A percentile compares a stretch with the other conserved stretches of the same genome.
Evolutionary conservation across 2,329 filamentous ascomycete genomes (phyloP).

Genomic region (Aspergillus pseudonomiae): DNA sequence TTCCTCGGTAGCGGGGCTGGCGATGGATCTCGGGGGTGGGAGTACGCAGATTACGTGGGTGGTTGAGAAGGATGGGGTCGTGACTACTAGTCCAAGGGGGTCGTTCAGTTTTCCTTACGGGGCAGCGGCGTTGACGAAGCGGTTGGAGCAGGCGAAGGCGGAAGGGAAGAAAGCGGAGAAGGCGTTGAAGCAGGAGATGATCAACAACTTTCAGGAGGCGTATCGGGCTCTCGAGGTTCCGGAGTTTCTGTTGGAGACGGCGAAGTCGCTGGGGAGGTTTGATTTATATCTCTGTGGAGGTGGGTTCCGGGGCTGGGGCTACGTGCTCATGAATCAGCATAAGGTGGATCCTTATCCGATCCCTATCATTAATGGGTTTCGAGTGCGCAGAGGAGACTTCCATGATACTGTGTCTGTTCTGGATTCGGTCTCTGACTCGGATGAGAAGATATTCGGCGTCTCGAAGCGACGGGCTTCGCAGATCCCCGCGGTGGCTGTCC

Average conservation of each 20-base stretch:
- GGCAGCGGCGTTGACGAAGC: conserved; percentile 65
- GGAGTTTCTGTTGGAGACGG: conserved; percentile 48
- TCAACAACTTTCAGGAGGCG: conserved; percentile 60
- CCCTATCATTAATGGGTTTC: conserved; percentile 78
- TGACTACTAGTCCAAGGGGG: conserved; percentile 56
- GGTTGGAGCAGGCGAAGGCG: conserved; percentile 52
- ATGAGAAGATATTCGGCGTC: conserved; percentile 65
- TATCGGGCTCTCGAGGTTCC: conserved; percentile 64
- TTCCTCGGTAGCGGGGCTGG: conserved; percentile 70
- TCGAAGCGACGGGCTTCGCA: conserved; percentile 78
- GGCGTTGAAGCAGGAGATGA: conserved; percentile 58
- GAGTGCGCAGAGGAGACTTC: conserved; percentile 65
- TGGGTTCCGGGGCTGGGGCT: conserved; percentile 88
- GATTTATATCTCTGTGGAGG: conserved; percentile 86
- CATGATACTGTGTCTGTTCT: conserved; percentile 53
- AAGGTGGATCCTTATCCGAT: conserved; percentile 78
- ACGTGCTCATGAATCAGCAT: conserved; percentile 81
- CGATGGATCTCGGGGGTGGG: conserved; percentile 84
- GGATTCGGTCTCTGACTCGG: conserved; percentile 40
- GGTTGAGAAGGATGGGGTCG: conserved; percentile 52
- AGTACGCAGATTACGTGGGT: conserved; percentile 73
- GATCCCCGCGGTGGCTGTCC: conserved; percentile 79
- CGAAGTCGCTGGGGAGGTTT: conserved; percentile 54
- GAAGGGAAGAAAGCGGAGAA: conserved; percentile 52
- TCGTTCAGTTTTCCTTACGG: conserved; percentile 71